Evolutionary conservation across 2,329 filamentous ascomycete genomes (phyloP).

Genomic region (Pseudogymnoascus destructans): DNA sequence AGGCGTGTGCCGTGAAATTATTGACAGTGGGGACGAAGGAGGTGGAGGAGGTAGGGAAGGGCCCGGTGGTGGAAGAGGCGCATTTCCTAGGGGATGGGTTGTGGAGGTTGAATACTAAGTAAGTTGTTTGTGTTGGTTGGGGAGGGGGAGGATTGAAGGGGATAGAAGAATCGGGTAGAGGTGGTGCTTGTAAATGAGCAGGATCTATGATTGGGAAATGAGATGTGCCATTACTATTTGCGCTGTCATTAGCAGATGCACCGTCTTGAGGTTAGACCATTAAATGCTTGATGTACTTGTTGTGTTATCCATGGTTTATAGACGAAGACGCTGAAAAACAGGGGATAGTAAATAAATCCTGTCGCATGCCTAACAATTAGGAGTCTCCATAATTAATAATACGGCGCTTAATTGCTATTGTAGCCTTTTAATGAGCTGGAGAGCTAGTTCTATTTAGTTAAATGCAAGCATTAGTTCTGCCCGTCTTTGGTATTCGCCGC

Average conservation of each 20-base stretch:
- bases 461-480: too few relatives aligned
- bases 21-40: conserved; percentile 77
- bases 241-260: not conserved
- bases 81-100: conserved; percentile 91
- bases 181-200: not conserved
- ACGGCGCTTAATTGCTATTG: too few relatives aligned
- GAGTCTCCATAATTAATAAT: too few relatives aligned
- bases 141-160: not conserved
- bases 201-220: not conserved
- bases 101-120: conserved; percentile 44
- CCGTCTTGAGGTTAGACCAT: not conserved
- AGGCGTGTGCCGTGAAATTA: conserved; percentile 77
- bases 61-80: conserved; percentile 81
- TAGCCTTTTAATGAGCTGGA: too few relatives aligned
- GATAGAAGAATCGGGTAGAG: not conserved
- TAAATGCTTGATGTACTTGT: not conserved
- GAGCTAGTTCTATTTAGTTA: too few relatives aligned
- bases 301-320: not conserved
- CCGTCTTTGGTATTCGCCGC: not conserved
- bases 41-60: conserved; percentile 89
- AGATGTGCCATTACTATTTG: not conserved
- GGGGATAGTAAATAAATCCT: too few relatives aligned
- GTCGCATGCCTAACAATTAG: too few relatives aligned
- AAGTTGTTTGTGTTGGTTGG: not conserved
- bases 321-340: too few relatives aligned